These are phyloP conservation scores for Lodderomyces metapsilosis DNA, from an alignment of 1,139 yeast genomes.

Conservation along the genomic window DNA sequence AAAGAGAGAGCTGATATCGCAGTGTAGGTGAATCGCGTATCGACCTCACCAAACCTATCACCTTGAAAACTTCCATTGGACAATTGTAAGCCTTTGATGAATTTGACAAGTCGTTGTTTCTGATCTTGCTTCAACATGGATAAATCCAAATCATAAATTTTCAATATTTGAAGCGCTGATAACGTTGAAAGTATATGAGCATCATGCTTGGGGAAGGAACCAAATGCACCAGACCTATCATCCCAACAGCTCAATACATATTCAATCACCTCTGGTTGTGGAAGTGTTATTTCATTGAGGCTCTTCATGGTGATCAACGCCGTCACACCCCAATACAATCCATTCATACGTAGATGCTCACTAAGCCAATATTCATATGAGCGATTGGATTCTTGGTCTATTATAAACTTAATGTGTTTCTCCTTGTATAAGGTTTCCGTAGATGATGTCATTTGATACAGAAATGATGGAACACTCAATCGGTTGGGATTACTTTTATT, in stretches of 20 bases:
- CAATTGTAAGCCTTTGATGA: slow-evolving; percentile 58
- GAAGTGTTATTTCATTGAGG: slow-evolving; percentile 42
- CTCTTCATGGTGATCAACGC: slow-evolving; percentile 65
- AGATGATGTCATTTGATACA: not conserved
- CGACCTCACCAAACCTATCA: slow-evolving; percentile 88
- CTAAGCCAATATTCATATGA: slow-evolving; percentile 80
- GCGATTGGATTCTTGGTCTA: slow-evolving; percentile 38
- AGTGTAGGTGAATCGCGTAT: slow-evolving; percentile 84
- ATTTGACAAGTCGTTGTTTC: slow-evolving; percentile 28
- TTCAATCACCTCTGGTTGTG: slow-evolving; percentile 56
- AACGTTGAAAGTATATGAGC: slow-evolving; percentile 86
- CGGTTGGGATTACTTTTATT: too few relatives aligned
- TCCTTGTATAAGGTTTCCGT: slow-evolving; percentile 11
- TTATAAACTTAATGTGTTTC: slow-evolving; percentile 37
- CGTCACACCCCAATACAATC: slow-evolving; percentile 92
- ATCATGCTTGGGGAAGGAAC: slow-evolving; percentile 87
- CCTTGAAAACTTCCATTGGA: slow-evolving; percentile 84
- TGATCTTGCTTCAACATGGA: slow-evolving; percentile 29
- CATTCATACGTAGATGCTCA: slow-evolving; percentile 87
- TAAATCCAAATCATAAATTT: slow-evolving; percentile 58
- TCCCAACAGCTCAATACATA: slow-evolving; percentile 74
- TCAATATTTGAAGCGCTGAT: slow-evolving; percentile 79
- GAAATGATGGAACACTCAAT: not conserved
- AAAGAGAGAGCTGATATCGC: slow-evolving; percentile 74
- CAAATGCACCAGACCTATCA: slow-evolving; percentile 71